These are phyloP conservation scores for Prunus fruticosa DNA, from an alignment of 306 rosid species.

Conservation along the genomic window DNA sequence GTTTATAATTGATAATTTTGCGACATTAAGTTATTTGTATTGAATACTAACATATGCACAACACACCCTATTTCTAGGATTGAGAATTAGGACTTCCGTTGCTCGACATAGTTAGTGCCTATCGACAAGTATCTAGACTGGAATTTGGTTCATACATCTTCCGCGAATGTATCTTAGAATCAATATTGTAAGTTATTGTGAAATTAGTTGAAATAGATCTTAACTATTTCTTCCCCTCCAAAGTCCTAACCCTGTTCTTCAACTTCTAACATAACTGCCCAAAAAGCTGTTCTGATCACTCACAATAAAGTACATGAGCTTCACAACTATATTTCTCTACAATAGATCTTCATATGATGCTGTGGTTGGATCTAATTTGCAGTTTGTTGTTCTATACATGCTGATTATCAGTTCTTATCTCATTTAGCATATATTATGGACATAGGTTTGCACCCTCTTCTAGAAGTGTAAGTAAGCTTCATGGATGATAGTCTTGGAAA, in stretches of 20 bases:
- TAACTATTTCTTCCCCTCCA: too few relatives aligned
- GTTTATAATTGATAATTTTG: too few relatives aligned
- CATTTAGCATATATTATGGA: not conserved
- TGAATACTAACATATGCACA: not conserved
- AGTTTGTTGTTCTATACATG: not conserved
- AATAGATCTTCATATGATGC: not conserved
- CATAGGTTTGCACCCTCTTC: not conserved
- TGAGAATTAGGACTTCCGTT: not conserved
- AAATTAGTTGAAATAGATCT: not conserved
- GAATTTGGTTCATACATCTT: not conserved
- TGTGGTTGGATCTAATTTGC: not conserved
- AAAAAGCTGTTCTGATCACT: too few relatives aligned
- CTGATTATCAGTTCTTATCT: conserved; percentile 2
- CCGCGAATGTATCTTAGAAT: not conserved
- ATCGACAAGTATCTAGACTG: too few relatives aligned
- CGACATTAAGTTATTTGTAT: not conserved
- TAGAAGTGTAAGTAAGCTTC: conserved; percentile 29
- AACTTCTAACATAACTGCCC: too few relatives aligned
- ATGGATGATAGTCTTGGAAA: conserved; percentile 77
- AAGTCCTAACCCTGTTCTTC: too few relatives aligned
- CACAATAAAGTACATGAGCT: not conserved
- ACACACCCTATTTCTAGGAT: not conserved
- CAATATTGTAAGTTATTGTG: not conserved
- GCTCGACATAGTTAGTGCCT: not conserved
- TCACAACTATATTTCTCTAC: not conserved